These are phyloP conservation scores for Pseudogymnoascus sp. DNA, from an alignment of 2,329 filamentous ascomycete genomes.

Conservation along the genomic window DNA sequence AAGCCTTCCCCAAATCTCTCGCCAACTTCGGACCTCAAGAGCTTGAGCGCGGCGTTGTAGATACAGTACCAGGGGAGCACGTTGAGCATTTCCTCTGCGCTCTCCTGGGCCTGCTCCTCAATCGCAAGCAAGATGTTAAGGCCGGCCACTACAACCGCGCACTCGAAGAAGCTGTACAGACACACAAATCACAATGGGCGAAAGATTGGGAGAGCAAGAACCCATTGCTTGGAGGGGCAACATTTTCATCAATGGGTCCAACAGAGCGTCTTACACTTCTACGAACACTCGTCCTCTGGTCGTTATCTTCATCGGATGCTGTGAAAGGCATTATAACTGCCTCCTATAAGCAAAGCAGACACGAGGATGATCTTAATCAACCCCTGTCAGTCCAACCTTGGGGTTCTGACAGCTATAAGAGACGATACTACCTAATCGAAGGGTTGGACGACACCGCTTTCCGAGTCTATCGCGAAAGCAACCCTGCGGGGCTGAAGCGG, in stretches of 20 bases:
- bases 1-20: constrained; percentile 80
- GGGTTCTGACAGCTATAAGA: constrained; percentile 84
- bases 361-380: constrained; percentile 73
- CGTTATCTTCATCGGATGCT: constrained; percentile 78
- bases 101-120: constrained; percentile 78
- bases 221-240: constrained; percentile 71
- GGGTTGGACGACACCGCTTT: constrained; percentile 92
- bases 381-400: constrained; percentile 84
- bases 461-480: constrained; percentile 88
- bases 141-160: constrained; percentile 88
- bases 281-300: constrained; percentile 79
- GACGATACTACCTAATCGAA: constrained; percentile 89
- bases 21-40: constrained; percentile 92
- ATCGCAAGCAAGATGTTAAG: constrained; percentile 97
- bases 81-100: constrained; percentile 86
- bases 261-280: constrained; percentile 75
- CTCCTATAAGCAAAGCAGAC: constrained; percentile 80
- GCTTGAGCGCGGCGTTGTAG: constrained; percentile 78
- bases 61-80: constrained; percentile 71
- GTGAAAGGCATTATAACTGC: constrained; percentile 77
- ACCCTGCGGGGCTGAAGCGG: constrained; percentile 65
- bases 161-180: constrained; percentile 83
- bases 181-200: constrained; percentile 85
- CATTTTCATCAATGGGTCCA: constrained; percentile 76
- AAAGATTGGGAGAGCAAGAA: constrained; percentile 75